Evolutionary conservation across 179 eudicot species (phyloP).

Genomic region (Silene noctiflora): DNA sequence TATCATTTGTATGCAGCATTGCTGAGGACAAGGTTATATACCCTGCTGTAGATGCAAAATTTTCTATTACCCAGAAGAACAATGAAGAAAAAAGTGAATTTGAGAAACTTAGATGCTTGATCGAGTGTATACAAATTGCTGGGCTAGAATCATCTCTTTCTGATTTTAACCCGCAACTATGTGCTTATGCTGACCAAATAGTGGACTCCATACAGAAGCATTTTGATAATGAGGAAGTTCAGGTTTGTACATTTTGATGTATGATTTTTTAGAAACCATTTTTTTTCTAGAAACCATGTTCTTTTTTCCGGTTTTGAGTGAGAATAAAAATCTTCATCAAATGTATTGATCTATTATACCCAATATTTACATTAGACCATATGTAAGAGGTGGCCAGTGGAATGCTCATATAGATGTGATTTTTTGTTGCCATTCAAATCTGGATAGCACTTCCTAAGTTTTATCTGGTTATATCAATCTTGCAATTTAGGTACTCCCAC

Average conservation of each 20-base stretch:
- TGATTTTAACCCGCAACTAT: slow-evolving; percentile 61
- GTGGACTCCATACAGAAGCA: slow-evolving; percentile 74
- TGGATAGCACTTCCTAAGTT: slow-evolving; percentile 4
- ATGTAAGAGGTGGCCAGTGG: not conserved
- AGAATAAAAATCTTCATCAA: not conserved
- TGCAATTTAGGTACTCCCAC: slow-evolving; percentile 64
- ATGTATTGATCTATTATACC: not conserved
- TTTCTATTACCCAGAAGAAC: slow-evolving; percentile 79
- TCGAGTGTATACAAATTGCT: slow-evolving; percentile 69
- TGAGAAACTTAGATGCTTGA: slow-evolving; percentile 70
- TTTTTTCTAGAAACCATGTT: no score
- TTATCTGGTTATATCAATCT: slow-evolving; percentile 3
- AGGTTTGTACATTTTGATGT: slow-evolving; percentile 44
- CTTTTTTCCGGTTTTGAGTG: not conserved
- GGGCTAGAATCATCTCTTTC: slow-evolving; percentile 67
- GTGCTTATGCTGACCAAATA: slow-evolving; percentile 86
- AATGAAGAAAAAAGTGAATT: slow-evolving; percentile 85
- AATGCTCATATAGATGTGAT: not conserved
- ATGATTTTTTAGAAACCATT: slow-evolving; percentile 2
- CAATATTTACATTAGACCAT: not conserved
- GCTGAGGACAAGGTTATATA: slow-evolving; percentile 95
- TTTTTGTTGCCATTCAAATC: not conserved
- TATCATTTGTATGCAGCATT: slow-evolving; percentile 55
- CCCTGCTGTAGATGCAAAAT: slow-evolving; percentile 88
- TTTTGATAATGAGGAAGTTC: slow-evolving; percentile 74